A percentile compares a stretch with the other conserved stretches of the same genome.
These are phyloP conservation scores for Entomortierella lignicola DNA, from an alignment of 192 early-diverging fungal genomes.

Conservation along the genomic window DNA sequence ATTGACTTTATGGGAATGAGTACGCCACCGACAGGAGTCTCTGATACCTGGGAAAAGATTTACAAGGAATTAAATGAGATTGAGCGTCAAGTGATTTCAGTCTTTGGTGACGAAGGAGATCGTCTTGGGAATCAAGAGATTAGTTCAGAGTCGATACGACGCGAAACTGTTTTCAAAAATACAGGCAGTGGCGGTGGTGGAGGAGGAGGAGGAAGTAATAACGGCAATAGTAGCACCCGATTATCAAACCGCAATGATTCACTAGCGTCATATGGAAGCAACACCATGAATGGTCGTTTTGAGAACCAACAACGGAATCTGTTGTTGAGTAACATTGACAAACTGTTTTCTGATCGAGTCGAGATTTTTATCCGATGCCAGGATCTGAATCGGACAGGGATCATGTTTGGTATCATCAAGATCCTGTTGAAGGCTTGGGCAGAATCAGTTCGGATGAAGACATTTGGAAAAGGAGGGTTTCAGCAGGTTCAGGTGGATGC, in stretches of 20 bases:
- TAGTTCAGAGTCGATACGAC: constrained; percentile 44
- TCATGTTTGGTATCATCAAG: constrained; percentile 64
- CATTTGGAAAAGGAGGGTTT: constrained; percentile 62
- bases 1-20: constrained; percentile 24
- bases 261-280: constrained; percentile 41
- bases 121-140: constrained; percentile 27
- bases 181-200: too few species aligned
- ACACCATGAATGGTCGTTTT: constrained; percentile 56
- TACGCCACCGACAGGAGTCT: constrained; percentile 33
- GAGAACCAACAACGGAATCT: constrained; percentile 57
- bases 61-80: constrained; percentile 46
- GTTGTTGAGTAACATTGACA: constrained; percentile 73
- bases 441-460: constrained; percentile 66
- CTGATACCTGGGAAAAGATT: constrained; percentile 52
- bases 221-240: constrained; percentile 23
- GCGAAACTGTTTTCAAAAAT: constrained; percentile 32
- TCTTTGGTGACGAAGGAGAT: constrained; percentile 49
- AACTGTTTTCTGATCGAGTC: constrained; percentile 75
- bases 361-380: constrained; percentile 69
- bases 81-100: constrained; percentile 50
- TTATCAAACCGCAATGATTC: constrained; percentile 44
- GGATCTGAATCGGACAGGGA: constrained; percentile 61
- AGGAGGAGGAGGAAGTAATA: constrained; percentile 19
- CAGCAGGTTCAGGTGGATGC: constrained; percentile 78
- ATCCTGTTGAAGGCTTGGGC: constrained; percentile 69